Percentiles rank a stretch among this genome's conserved stretches.
phyloP scores from a whole-genome alignment of 345 rosid species.

The Murraya koenigii region DNA sequence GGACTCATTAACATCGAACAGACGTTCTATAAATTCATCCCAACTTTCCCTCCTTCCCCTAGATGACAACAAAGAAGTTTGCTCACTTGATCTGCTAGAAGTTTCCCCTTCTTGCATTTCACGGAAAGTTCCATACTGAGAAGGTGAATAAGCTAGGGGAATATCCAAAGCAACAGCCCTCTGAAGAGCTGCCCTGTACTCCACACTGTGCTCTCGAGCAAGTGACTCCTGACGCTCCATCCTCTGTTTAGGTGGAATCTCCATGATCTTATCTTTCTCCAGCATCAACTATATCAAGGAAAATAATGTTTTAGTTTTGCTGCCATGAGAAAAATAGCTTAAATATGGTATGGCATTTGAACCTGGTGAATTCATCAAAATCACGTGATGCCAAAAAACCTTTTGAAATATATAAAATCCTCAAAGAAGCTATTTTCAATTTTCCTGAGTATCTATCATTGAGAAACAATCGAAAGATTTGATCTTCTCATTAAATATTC shows the following conservation, averaged over 20 bases:
- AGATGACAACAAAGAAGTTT: constrained; percentile 31
- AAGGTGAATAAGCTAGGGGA: constrained; percentile 52
- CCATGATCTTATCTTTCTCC: constrained; percentile 66
- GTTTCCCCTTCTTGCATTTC: constrained; percentile 57
- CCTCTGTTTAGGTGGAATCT: constrained; percentile 71
- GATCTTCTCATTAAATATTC: background rate
- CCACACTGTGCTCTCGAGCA: constrained; percentile 73
- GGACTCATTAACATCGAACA: constrained; percentile 52
- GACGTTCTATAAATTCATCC: constrained; percentile 51
- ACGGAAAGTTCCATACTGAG: constrained; percentile 74
- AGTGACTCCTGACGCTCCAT: constrained; percentile 71
- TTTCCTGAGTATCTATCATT: background rate
- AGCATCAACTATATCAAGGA: constrained; percentile 58
- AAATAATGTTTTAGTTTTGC: background rate
- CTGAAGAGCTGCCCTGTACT: constrained; percentile 77
- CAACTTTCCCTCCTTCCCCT: constrained; percentile 47
- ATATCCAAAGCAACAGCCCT: constrained; percentile 70
- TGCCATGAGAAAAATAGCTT: background rate
- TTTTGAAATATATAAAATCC: background rate
- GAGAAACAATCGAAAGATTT: background rate
- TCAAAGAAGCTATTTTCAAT: background rate
- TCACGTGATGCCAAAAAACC: too few species aligned
- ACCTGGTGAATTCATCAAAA: background rate
- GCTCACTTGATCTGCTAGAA: constrained; percentile 42
- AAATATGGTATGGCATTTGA: background rate